These are phyloP conservation scores for Anthracocystis walkeri DNA, from an alignment of 1,284 basidiomycete genomes.

Conservation along the genomic window DNA sequence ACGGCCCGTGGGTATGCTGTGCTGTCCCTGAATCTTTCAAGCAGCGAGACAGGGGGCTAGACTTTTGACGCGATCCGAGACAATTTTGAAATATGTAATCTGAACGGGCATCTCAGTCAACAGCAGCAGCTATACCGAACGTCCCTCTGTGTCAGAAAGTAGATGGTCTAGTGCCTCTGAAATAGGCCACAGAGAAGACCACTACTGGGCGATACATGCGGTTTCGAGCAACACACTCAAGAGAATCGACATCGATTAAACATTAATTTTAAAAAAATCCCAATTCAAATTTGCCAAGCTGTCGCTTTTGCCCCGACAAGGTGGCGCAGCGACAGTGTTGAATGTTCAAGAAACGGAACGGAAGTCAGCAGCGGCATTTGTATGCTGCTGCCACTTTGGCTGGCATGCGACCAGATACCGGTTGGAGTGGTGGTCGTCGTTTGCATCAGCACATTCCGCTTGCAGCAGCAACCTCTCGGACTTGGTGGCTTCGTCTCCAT, in stretches of 20 bases:
- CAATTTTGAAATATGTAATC: background rate
- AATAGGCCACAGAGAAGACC: too few relatives aligned
- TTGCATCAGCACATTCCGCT: too few relatives aligned
- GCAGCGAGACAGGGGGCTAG: slow-evolving; percentile 1
- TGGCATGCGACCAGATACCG: background rate
- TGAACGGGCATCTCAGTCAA: background rate
- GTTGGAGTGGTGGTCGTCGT: too few relatives aligned
- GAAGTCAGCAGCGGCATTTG: background rate
- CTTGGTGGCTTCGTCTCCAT: too few relatives aligned
- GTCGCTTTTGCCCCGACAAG: background rate
- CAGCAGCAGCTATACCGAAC: background rate
- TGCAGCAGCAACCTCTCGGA: too few relatives aligned
- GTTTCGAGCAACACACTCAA: too few relatives aligned
- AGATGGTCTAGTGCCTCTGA: too few relatives aligned
- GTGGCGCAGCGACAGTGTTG: background rate
- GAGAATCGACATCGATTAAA: background rate
- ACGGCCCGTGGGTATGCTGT: too few relatives aligned
- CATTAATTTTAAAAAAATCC: background rate
- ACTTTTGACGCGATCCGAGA: background rate
- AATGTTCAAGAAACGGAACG: slow-evolving; percentile 6
- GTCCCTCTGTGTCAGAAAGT: too few relatives aligned
- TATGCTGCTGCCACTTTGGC: background rate
- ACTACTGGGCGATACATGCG: too few relatives aligned
- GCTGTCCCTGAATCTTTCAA: too few relatives aligned
- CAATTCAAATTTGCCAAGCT: slow-evolving; percentile 1